Evolutionary conservation across 2,329 filamentous ascomycete genomes (phyloP), one percentile per base, ranked within the genome.

Genomic region (Cercospora zeae-maydis): DNA sequence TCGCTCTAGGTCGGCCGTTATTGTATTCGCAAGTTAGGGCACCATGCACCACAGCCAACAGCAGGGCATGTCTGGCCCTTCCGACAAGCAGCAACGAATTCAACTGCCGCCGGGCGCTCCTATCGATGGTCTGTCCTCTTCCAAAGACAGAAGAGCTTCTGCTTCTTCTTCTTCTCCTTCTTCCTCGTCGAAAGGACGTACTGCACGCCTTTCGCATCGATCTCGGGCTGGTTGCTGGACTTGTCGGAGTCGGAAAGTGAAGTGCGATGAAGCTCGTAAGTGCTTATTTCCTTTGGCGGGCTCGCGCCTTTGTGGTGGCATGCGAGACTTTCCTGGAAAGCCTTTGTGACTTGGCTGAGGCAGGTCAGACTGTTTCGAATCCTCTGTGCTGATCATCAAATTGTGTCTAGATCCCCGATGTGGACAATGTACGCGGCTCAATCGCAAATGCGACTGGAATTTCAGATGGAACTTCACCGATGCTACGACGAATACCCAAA

Each of bases 381-480:
- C 7, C 21, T 33, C 21, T 47, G 16, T 56, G 53, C 63, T 65
- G 34, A 65, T 58, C 14, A 31, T 7, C 27, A 3, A 27, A 19
- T 24, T 57, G 16, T 10, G 8, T 34, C 36, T 21, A 64, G 62
- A 63, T 51, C 65, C 63, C 7, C 66, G 67, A 62, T 69, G 67
- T 54, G 66, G 67, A 77, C 83, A 84, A 77, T 86, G 84, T 72
- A 77, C 79, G 31, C 78, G 83, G 59, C 75, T 86, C 21, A 81
- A 83, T 51, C 82, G 85, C 70, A 76, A 77, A 36, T 86, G 84
- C 71, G 84, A 86, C 69, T 86, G 85, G 74, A 81, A 80, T 62
- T 82, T 83, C 14, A 78, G 84, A 52, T 76, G 78, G 75, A 75
- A 74, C 62, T 76, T 76, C 68, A 75, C 67, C 68, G 74, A 76